These are phyloP conservation scores for Desmodesmus armatus DNA, from an alignment of 139 green algal genomes.

Conservation along the genomic window DNA sequence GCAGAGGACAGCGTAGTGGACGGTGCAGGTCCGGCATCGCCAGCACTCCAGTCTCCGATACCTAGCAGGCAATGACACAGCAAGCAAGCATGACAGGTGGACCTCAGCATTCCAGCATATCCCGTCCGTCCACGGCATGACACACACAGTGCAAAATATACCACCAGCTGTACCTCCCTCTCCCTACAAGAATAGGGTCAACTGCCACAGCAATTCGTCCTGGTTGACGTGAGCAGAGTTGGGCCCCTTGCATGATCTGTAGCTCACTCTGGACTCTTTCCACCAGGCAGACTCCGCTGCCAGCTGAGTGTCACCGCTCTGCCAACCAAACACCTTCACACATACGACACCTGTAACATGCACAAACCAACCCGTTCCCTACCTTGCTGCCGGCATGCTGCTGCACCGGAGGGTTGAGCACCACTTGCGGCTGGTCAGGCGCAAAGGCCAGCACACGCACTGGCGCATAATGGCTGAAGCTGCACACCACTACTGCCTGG, in stretches of 20 bases:
- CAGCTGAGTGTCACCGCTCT: background rate
- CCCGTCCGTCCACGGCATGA: background rate
- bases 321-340: background rate
- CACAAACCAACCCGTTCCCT: background rate
- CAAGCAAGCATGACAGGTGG: background rate
- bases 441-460: constrained; percentile 50
- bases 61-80: background rate
- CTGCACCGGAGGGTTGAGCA: background rate
- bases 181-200: too few relatives aligned
- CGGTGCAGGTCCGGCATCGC: background rate
- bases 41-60: background rate
- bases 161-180: too few relatives aligned
- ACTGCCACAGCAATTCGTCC: too few relatives aligned
- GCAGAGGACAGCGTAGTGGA: constrained; percentile 13
- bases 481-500: constrained; percentile 51
- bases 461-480: constrained; percentile 56
- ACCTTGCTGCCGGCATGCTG: background rate
- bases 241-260: too few relatives aligned
- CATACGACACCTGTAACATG: background rate
- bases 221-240: too few relatives aligned
- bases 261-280: background rate
- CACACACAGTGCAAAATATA: background rate
- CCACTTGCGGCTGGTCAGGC: background rate
- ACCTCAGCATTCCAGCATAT: background rate
- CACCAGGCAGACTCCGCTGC: background rate